These are phyloP conservation scores for Candida railenensis DNA, from an alignment of 805 yeast genomes.

Conservation along the genomic window DNA sequence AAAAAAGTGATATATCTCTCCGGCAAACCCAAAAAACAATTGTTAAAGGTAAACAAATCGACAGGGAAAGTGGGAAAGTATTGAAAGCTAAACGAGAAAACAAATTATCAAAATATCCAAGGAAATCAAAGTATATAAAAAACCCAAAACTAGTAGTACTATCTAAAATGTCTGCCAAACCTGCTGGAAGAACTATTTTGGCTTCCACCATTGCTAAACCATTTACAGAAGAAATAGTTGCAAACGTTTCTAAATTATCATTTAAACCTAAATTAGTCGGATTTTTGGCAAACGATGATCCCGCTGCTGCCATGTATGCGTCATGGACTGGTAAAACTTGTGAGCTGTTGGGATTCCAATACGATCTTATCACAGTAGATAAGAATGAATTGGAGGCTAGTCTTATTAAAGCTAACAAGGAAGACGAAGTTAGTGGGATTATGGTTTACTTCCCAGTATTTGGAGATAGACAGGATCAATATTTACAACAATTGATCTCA, in stretches of 20 bases:
- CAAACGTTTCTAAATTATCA: conserved; percentile 51
- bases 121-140: too few relatives aligned
- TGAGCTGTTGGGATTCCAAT: conserved; percentile 79
- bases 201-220: conserved; percentile 87
- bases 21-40: too few relatives aligned
- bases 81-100: too few relatives aligned
- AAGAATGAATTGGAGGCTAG: conserved; percentile 85
- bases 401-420: conserved; percentile 78
- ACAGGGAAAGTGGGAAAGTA: too few relatives aligned
- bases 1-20: not conserved
- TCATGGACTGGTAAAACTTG: conserved; percentile 94
- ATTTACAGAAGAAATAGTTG: conserved; percentile 68
- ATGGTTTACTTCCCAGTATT: conserved; percentile 98
- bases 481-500: conserved; percentile 90
- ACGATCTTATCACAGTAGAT: conserved; percentile 69
- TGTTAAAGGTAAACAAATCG: too few relatives aligned
- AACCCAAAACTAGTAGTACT: not conserved
- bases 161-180: conserved; percentile 17
- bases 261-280: conserved; percentile 83
- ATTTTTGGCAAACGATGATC: conserved; percentile 86
- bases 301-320: conserved; percentile 94
- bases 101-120: too few relatives aligned
- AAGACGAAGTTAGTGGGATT: conserved; percentile 79
- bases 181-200: conserved; percentile 76
- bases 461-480: conserved; percentile 93